phyloP scores from a whole-genome alignment of 179 eudicot species.

The Sideroxylon spinosum region DNA sequence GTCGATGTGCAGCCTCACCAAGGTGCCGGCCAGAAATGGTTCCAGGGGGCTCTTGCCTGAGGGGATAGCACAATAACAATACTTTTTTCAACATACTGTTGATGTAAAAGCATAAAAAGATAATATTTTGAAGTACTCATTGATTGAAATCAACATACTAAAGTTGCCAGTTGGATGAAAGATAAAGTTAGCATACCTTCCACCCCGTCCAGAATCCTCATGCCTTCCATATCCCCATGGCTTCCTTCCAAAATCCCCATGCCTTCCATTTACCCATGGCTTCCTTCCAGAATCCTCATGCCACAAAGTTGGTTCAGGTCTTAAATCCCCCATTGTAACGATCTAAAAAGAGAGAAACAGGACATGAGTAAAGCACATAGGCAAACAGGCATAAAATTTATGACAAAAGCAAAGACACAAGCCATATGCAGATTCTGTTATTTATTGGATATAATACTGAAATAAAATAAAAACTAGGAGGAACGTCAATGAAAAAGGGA shows the following conservation, averaged over 20 bases:
- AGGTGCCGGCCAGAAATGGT: conserved; percentile 72
- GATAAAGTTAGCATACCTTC: conserved; percentile 32
- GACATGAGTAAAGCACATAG: conserved; percentile 3
- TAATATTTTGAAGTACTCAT: not conserved
- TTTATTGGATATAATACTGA: no score
- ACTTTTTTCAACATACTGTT: not conserved
- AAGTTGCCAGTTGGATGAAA: not conserved
- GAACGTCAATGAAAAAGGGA: not conserved
- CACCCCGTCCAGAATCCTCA: no score
- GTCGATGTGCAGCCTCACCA: conserved; percentile 86
- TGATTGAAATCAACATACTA: no score
- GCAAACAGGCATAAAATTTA: not conserved
- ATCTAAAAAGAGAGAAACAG: conserved; percentile 31
- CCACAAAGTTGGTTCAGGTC: conserved; percentile 66
- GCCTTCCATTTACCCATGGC: conserved; percentile 58
- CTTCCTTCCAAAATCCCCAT: conserved; percentile 17
- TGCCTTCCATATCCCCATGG: conserved; percentile 66
- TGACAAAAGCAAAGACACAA: not conserved
- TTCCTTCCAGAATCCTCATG: conserved; percentile 65
- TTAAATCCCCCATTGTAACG: conserved; percentile 59
- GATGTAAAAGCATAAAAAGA: not conserved
- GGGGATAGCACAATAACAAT: not conserved
- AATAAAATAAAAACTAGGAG: no score
- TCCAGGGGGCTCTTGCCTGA: conserved; percentile 55
- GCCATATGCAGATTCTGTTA: no score